Percentiles rank a stretch among this genome's conserved stretches.
Conservation (phyloP, 306 rosid species). For the Ziziphus jujuba region DNA sequence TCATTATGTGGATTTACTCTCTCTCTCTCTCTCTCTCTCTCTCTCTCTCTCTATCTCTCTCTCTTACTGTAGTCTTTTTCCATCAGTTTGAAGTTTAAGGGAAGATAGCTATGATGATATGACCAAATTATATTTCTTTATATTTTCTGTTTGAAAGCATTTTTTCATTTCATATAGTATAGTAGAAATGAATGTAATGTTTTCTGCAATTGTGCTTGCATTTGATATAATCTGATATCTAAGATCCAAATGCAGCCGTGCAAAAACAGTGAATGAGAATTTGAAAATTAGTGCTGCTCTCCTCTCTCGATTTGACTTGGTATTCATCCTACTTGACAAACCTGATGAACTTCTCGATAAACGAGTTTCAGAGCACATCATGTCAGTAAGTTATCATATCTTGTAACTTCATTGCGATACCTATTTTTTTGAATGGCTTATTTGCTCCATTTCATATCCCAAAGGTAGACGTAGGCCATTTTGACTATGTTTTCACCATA, state of each 20-base stretch:
- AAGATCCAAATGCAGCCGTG: conserved; percentile 63
- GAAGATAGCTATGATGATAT: too few relatives aligned
- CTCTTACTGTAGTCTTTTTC: too few relatives aligned
- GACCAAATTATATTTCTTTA: not conserved
- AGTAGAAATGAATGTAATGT: conserved; percentile 10
- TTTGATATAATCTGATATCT: not conserved
- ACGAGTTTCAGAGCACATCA: conserved; percentile 90
- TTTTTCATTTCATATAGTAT: not conserved
- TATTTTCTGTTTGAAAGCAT: not conserved
- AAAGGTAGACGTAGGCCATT: conserved; percentile 21
- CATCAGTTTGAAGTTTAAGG: too few relatives aligned
- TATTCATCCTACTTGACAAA: conserved; percentile 93
- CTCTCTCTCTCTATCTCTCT: too few relatives aligned
- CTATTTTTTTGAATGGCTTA: conserved; percentile 8
- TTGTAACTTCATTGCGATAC: conserved; percentile 15
- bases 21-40: too few relatives aligned
- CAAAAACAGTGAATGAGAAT: conserved; percentile 96
- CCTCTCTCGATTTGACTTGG: conserved; percentile 87
- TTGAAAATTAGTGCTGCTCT: conserved; percentile 90
- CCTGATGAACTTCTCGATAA: conserved; percentile 93
- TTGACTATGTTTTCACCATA: conserved; percentile 6
- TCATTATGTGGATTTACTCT: too few relatives aligned
- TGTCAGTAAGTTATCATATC: conserved; percentile 72
- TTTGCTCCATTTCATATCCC: conserved; percentile 16
- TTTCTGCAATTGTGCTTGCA: conserved; percentile 15